Base-by-base conservation (phyloP, 179 eudicot genomes). In the Drosera spatulata region DNA sequence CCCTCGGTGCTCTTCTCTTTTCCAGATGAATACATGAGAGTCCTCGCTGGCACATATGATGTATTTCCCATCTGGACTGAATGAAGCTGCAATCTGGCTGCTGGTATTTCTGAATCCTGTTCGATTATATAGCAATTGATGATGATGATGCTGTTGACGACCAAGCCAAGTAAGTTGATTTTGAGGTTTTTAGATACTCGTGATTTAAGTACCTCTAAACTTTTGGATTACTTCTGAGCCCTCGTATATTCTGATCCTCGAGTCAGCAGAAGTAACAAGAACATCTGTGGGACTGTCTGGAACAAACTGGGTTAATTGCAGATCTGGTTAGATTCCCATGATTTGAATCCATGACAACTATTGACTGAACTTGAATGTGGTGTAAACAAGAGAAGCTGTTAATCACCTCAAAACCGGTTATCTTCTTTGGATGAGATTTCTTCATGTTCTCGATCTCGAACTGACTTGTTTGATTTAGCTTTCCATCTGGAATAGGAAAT, bases 251-350 rank as follows among this genome's bases (percentile, higher is more conserved):
- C 95, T 73, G 59, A 88, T 75, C 61, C 95, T 73, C 2, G 98
- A 91, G 53, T 88, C 98, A 41, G 98, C 93, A 5, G 98, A 85
- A 52, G 98, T 84, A n/a, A 91, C 73, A 0, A 91, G 95, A 60
- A 91, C 80, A 75, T 91, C 98, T 14, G 81, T 75, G 5, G 87
- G 85, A 69, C 71, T 82, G 41, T 72, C 76, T 10, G 87, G 81
- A 41, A 78, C 51, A 69, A 85, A 91, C 98, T 91, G 79, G 40
- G 44, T 22, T 62, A 43, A n/a, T 46, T 62, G 11, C 7, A 7
- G 7, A 42, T 39, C 2, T 4, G 10, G 4, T 12, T 50, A 10
- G 13, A 14, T 10, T 50, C 4, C 4, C 53, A 48, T 14, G 3
- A 44, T 2, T 47, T 10, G 7, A 39, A 14, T 54, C 4, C 52